Evolutionary conservation across 2,329 filamentous ascomycete species (phyloP), one percentile per base, ranked within the genome.

Genomic region (Stagonosporopsis rhizophila): DNA sequence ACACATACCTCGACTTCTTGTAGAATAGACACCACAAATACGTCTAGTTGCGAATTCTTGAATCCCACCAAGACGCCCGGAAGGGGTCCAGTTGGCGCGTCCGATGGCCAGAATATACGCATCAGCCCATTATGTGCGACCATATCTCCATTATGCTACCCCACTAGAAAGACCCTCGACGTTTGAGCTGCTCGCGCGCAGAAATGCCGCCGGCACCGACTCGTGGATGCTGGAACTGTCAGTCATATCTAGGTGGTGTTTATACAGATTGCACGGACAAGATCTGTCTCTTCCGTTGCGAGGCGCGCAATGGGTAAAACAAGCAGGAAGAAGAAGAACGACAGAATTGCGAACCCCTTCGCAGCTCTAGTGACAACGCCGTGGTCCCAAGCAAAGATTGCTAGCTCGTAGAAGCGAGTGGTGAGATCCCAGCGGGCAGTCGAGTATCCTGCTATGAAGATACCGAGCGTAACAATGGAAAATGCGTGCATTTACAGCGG

Each of bases 401-500:
- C 90, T 71, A 99, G 87, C 80, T 99, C 94, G 89, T 97, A 96
- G 71, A 98, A 85, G 72, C 93, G 89, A 69, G 94, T 97, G 67
- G 97, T 92, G 62, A 99, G 88, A 80, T 98, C 95, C 93, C 95
- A 99, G 83, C 95, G 90, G 75, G 95, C 95, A 80, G 95, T 99
- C 78, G 94, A 98, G 85, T 99, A 99, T 79, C 95, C 95, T 82
- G 95, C 94, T 85, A 98, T 90, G 83, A 99, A 99, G 82, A 99
- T 97, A 81, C 90, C 92, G 81, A 96, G 88, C 73, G 93, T 96
- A 79, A 97, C 86, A 78, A 94, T 83, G 63, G 94, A 98, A 83
- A 98, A 97, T 74, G 93, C 92, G 92, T 97, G 93, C 94, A 98
- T 98, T 84, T 83, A 85, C 62, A 46, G 60, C 42, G 61, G 65